Base-by-base conservation (phyloP, 768 basidiomycete species). In the Rhodotorula graminis region DNA sequence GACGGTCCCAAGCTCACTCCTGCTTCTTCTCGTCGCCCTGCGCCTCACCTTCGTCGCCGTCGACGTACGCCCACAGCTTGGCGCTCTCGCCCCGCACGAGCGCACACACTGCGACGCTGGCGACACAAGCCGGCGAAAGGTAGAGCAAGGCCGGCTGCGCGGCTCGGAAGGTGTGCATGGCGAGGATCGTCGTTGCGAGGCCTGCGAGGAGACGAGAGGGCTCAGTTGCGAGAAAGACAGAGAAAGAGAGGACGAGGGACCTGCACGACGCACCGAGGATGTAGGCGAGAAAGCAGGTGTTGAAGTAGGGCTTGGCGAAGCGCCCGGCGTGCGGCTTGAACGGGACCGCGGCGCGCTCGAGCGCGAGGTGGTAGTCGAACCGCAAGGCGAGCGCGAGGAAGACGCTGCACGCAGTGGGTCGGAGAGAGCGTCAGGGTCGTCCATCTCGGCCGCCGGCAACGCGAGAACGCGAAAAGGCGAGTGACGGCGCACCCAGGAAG, bases 141-240 rank as follows among this genome's bases (percentile, higher is more conserved):
- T 97, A 99, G 58, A 99, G 83, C 66, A 99, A 82, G 3, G 95
- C 95, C 2, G 95, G 95, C 77, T 99, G 95, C 7, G 91, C 92
- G 14, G 84, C 84, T 46, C 84, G 83, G 76, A 87, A 88, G 53
- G 82, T 78, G 78, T 95, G 91, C 93, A 96, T 92, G 33, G 94
- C 90, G 0, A 80, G 78, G 87, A 96, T 92, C 15, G 94, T 94
- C 23, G 84, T 84, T 27, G 83, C 80, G 46, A 97, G 85, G 3
- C 92, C 69, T 65, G 66, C 14, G 10, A 12, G 27, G 46, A 47
- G 47, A n/a, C 12, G 47, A 11, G 12, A 47, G 47, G 15, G 49
- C 49, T n/a, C n/a, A n/a, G n/a, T n/a, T n/a, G n/a, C n/a, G n/a
- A n/a, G n/a, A n/a, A n/a, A n/a, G n/a, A n/a, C n/a, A n/a, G n/a